These are phyloP conservation scores for Triadica sebifera DNA, from an alignment of 345 rosid species.

Conservation along the genomic window DNA sequence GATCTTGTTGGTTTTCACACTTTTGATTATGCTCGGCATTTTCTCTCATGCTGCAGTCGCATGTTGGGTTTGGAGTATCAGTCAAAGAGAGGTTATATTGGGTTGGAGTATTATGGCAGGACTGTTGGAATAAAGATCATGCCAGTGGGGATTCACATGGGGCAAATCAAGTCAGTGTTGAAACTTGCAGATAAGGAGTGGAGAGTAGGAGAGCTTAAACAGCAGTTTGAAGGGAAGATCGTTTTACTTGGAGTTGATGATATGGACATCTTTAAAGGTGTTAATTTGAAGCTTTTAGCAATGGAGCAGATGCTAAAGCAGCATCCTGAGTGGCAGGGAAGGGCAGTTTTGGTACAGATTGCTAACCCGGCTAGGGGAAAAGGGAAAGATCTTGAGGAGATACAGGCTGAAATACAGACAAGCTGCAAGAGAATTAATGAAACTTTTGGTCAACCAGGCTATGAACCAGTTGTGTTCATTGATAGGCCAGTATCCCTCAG, in stretches of 20 bases:
- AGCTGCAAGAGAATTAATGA: slow-evolving; percentile 68
- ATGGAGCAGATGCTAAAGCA: slow-evolving; percentile 75
- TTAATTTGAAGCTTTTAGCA: slow-evolving; percentile 67
- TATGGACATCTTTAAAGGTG: slow-evolving; percentile 81
- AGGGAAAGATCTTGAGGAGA: slow-evolving; percentile 67
- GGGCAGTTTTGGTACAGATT: slow-evolving; percentile 69
- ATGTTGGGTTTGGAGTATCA: slow-evolving; percentile 73
- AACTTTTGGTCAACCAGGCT: slow-evolving; percentile 53
- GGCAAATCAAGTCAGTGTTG: slow-evolving; percentile 66
- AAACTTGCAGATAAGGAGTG: slow-evolving; percentile 65
- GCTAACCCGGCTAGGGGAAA: slow-evolving; percentile 68
- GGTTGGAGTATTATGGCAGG: slow-evolving; percentile 73
- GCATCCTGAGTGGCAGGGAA: slow-evolving; percentile 69
- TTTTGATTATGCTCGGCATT: slow-evolving; percentile 94
- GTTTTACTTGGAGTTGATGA: slow-evolving; percentile 75
- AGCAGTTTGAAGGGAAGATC: slow-evolving; percentile 66
- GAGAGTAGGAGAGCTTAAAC: slow-evolving; percentile 66
- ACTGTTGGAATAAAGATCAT: slow-evolving; percentile 75
- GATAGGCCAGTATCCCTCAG: slow-evolving; percentile 56
- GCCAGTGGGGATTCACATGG: slow-evolving; percentile 84
- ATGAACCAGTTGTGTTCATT: slow-evolving; percentile 65
- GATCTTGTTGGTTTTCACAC: slow-evolving; percentile 83
- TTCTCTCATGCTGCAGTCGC: slow-evolving; percentile 72
- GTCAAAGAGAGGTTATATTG: slow-evolving; percentile 73
- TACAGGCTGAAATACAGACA: slow-evolving; percentile 53